Conservation (phyloP, 768 basidiomycete genomes). For the Dioszegia hungarica region DNA sequence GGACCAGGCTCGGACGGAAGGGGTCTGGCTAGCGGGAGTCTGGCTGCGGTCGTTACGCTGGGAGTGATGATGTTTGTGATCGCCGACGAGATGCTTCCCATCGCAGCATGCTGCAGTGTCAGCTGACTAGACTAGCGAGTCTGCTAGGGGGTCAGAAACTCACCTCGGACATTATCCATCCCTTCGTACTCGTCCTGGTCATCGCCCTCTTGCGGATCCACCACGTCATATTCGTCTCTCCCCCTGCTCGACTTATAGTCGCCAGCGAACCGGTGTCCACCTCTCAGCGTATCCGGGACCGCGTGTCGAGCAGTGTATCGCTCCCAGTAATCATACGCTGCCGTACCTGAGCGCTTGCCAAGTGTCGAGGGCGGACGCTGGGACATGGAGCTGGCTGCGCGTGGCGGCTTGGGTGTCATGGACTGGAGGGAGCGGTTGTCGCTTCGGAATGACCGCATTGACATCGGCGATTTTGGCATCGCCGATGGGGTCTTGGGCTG, state of each 20-base stretch:
- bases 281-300: conserved; percentile 29
- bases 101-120: conserved; percentile 40
- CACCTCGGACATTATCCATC: conserved; percentile 82
- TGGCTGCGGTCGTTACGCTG: not conserved
- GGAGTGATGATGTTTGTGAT: conserved; percentile 31
- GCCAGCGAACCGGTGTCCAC: conserved; percentile 40
- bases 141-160: conserved; percentile 1
- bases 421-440: conserved; percentile 23
- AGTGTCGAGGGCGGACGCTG: conserved; percentile 37
- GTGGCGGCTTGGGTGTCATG: conserved; percentile 27
- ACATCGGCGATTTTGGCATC: conserved; percentile 27
- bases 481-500: not conserved
- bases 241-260: conserved; percentile 30
- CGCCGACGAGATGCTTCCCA: conserved; percentile 43
- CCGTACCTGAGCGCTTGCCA: conserved; percentile 85
- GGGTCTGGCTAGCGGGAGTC: conserved; percentile 6
- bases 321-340: conserved; percentile 71
- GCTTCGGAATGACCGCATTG: conserved; percentile 22
- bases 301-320: conserved; percentile 57
- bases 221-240: conserved; percentile 37
- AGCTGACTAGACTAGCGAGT: not conserved
- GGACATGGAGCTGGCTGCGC: conserved; percentile 17
- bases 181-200: conserved; percentile 70
- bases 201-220: conserved; percentile 43
- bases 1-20: conserved; percentile 14